A percentile compares a stretch with the other conserved stretches of the same genome.
These are phyloP conservation scores for Heritiera fomes DNA, from an alignment of 345 rosid genomes.

Conservation along the genomic window DNA sequence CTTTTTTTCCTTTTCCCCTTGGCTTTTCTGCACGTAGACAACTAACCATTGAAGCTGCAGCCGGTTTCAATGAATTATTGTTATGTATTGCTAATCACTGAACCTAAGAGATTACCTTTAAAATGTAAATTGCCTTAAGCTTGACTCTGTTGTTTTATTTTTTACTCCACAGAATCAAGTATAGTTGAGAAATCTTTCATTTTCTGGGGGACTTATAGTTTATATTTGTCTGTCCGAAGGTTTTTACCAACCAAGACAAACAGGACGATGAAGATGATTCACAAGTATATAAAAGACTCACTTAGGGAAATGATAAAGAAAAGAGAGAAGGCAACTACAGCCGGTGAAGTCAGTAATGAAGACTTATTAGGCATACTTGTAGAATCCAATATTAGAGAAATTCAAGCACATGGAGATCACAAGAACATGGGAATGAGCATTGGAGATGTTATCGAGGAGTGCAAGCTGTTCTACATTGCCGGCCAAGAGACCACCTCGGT, in stretches of 20 bases:
- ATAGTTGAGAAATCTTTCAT: no score
- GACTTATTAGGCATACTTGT: constrained; percentile 48
- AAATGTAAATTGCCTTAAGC: no score
- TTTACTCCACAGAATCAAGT: no score
- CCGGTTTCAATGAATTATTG: no score
- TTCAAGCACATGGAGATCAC: constrained; percentile 28
- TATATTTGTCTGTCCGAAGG: constrained; percentile 17
- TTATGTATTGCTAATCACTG: no score
- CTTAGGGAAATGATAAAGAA: constrained; percentile 38
- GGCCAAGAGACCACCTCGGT: constrained; percentile 66
- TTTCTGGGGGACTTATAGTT: background rate
- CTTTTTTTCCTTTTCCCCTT: no score
- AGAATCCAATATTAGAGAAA: constrained; percentile 43
- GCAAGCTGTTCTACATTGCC: constrained; percentile 62
- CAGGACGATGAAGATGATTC: constrained; percentile 38
- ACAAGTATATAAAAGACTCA: constrained; percentile 34
- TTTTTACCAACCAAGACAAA: constrained; percentile 51
- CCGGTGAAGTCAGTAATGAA: constrained; percentile 26
- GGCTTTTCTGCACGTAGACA: no score
- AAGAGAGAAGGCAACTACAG: constrained; percentile 39
- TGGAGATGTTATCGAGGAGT: constrained; percentile 62
- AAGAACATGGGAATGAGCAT: constrained; percentile 30
- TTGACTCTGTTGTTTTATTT: no score
- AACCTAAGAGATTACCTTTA: no score
- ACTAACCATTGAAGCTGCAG: no score